Conservation (phyloP, 441 rosid genomes). For the Eutrema salsugineum region DNA sequence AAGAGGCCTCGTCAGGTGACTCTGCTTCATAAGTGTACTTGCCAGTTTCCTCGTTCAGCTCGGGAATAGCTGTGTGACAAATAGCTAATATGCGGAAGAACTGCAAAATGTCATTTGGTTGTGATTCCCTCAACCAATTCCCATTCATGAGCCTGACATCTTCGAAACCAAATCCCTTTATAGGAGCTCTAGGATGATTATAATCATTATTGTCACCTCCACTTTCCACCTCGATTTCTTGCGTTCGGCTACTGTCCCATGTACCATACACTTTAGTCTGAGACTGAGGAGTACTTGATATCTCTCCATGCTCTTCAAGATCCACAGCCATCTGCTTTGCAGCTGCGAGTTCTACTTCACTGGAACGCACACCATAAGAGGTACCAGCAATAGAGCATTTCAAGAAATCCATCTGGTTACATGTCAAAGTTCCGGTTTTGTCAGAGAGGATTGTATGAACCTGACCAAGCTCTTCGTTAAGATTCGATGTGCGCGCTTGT, state of each 20-base stretch:
- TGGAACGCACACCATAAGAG: constrained; percentile 63
- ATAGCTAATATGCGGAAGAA: constrained; percentile 75
- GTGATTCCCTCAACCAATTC: constrained; percentile 72
- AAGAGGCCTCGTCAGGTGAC: constrained; percentile 92
- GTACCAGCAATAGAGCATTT: constrained; percentile 87
- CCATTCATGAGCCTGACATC: constrained; percentile 72
- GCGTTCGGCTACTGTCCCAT: constrained; percentile 41
- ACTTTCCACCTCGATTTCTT: constrained; percentile 68
- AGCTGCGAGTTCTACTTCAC: constrained; percentile 88
- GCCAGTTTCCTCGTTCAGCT: constrained; percentile 69
- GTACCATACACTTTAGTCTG: constrained; percentile 31
- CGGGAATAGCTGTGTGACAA: constrained; percentile 93
- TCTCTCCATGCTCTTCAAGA: constrained; percentile 51
- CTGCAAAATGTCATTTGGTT: constrained; percentile 44
- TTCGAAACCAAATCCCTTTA: constrained; percentile 84
- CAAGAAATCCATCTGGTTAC: constrained; percentile 94
- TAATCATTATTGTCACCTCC: constrained; percentile 45
- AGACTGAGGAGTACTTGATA: constrained; percentile 26
- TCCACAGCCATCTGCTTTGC: constrained; percentile 77
- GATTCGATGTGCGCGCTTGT: constrained; percentile 82
- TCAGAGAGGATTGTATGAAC: constrained; percentile 89
- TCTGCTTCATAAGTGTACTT: constrained; percentile 74
- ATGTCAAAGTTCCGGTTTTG: constrained; percentile 91
- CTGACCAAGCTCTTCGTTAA: constrained; percentile 92
- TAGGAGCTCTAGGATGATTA: constrained; percentile 37